phyloP scores from a whole-genome alignment of 2,329 filamentous ascomycete species.

The Plenodomus tracheiphilus region DNA sequence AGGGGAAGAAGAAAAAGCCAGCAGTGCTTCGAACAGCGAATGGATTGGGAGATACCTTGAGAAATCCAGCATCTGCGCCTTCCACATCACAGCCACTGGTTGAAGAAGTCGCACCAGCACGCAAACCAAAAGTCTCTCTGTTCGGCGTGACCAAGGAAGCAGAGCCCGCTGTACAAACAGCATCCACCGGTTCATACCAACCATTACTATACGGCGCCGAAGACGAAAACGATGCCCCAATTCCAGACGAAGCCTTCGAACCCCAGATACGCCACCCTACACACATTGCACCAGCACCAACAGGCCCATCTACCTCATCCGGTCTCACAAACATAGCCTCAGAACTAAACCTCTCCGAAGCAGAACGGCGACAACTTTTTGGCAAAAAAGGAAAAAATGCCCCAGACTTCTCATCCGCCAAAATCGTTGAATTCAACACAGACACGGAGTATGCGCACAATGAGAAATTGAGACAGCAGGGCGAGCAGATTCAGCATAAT shows the following conservation, averaged over 20 bases:
- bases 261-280: constrained; percentile 5
- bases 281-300: constrained; percentile 11
- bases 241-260: constrained; percentile 18
- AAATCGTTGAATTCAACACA: constrained; percentile 84
- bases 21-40: constrained; percentile 11
- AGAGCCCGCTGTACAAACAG: constrained; percentile 29
- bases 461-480: constrained; percentile 70
- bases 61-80: background rate
- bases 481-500: constrained; percentile 73
- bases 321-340: constrained; percentile 72
- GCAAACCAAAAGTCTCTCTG: constrained; percentile 67
- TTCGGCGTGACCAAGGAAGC: constrained; percentile 64
- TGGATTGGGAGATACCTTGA: constrained; percentile 2
- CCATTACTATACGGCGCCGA: constrained; percentile 42
- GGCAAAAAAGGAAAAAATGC: constrained; percentile 64
- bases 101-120: constrained; percentile 24
- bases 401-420: constrained; percentile 57
- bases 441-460: constrained; percentile 86
- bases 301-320: constrained; percentile 42
- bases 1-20: constrained; percentile 60
- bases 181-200: constrained; percentile 38
- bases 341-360: constrained; percentile 76
- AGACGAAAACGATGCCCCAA: constrained; percentile 4
- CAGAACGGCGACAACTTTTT: constrained; percentile 81
- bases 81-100: constrained; percentile 11